A percentile compares a stretch with the other conserved stretches of the same genome.
Evolutionary conservation across 108 stramenopile genomes (phyloP).

Genomic region (Discostella stelligeroides): DNA sequence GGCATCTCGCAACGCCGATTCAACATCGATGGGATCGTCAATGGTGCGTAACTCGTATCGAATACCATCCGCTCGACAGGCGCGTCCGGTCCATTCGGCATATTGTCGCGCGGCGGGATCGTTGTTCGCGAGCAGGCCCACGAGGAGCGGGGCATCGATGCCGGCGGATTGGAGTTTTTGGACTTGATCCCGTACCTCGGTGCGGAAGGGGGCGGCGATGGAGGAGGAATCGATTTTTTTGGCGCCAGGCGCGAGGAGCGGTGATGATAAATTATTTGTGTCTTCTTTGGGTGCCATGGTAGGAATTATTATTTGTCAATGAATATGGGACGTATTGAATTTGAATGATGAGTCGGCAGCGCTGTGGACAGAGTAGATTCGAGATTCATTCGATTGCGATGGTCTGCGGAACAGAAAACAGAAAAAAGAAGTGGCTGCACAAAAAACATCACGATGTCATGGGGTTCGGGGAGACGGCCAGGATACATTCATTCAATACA

Average conservation of each 20-base stretch:
- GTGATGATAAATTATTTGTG: too few relatives aligned
- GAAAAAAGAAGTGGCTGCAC: too few relatives aligned
- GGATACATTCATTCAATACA: too few relatives aligned
- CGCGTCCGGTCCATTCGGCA: constrained; percentile 95
- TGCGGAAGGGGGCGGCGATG: constrained; percentile 88
- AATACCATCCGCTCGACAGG: constrained; percentile 90
- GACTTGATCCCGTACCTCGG: constrained; percentile 86
- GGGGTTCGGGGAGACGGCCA: too few relatives aligned
- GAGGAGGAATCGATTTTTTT: constrained; percentile 78
- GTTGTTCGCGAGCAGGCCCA: constrained; percentile 91
- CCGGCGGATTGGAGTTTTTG: constrained; percentile 63
- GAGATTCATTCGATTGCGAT: too few relatives aligned
- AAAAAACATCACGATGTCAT: too few relatives aligned
- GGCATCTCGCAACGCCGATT: constrained; percentile 81
- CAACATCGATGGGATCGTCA: constrained; percentile 88
- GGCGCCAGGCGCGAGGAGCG: constrained; percentile 30
- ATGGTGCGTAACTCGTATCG: constrained; percentile 90
- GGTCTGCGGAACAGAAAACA: too few relatives aligned
- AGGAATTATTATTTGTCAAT: too few relatives aligned
- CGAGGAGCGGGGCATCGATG: constrained; percentile 88
- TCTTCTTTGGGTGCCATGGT: too few relatives aligned
- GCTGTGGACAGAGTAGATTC: too few relatives aligned
- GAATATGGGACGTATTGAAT: too few relatives aligned
- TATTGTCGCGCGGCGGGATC: constrained; percentile 94
- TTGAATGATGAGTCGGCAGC: too few relatives aligned